Evolutionary conservation across 331 rosid species (phyloP), one percentile per base, ranked within the genome.

Genomic region (Ulmus americana): DNA sequence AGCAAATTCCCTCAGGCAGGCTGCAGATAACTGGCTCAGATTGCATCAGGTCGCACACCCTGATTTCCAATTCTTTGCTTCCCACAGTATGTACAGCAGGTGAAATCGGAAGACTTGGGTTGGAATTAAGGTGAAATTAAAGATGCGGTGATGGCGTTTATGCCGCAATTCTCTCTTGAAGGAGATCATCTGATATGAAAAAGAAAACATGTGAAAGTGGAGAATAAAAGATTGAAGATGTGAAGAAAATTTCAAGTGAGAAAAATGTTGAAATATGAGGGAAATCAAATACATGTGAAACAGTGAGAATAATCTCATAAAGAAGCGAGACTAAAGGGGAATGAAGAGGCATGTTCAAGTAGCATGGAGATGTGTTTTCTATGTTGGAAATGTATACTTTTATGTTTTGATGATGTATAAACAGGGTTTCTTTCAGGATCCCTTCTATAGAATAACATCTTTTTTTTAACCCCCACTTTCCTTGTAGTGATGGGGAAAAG

Each of bases 1-100:
- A 8, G 80, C 81, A 4, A 78, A 78, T 74, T 85, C 77, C 63
- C 86, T 83, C 69, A 67, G 72, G 75, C 82, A 82, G 66, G 86
- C 78, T 48, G 88, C 96, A 3, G 86, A 74, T 39, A 81, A 80
- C n/a, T 83, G 96, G 96, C 79, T 88, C 16, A 76, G 81, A 68
- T 39, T 16, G 65, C 86, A 8, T 75, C 84, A 76, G 62, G 96
- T 83, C 76, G 76, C 77, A 44, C 96, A 85, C 63, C 94, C 96
- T 0, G 90, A 85, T 76, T 83, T 71, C 82, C 77, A 69, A 80
- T 88, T 88, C 81, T 91, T 86, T 16, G 59, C 76, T 28, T 83
- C 88, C 0, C 94, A 80, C n/a, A 81, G 86, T 53, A 55, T 56
- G 35, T 76, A 68, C 82, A 77, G 53, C 74, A 76, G 83, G 79